phyloP scores from a whole-genome alignment of 345 rosid species.

The Pistacia atlantica region DNA sequence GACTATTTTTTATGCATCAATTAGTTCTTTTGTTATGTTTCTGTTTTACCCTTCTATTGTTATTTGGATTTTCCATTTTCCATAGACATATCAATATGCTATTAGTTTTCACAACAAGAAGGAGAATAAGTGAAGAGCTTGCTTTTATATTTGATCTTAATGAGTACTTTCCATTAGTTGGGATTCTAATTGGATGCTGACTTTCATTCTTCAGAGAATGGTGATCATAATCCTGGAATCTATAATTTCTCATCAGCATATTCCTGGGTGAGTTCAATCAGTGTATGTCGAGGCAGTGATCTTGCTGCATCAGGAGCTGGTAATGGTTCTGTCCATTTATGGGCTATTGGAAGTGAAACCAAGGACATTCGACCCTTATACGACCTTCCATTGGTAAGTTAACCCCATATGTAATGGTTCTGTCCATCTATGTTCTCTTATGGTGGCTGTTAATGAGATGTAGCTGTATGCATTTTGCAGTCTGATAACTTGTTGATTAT shows the following conservation, averaged over 20 bases:
- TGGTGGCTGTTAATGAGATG: neutral
- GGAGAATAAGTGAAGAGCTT: neutral
- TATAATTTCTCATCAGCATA: constrained; percentile 34
- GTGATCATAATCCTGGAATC: constrained; percentile 31
- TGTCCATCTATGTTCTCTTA: neutral
- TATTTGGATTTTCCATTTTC: neutral
- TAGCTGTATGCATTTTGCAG: neutral
- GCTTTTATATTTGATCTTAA: neutral
- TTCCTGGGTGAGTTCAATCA: constrained; percentile 89
- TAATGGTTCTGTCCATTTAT: constrained; percentile 71
- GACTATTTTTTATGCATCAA: too few relatives aligned
- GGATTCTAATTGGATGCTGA: neutral
- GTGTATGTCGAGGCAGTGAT: constrained; percentile 85
- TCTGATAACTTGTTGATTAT: neutral
- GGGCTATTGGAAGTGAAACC: constrained; percentile 63
- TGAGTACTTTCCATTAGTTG: neutral
- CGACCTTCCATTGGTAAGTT: constrained; percentile 73
- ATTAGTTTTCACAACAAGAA: neutral
- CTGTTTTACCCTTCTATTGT: neutral
- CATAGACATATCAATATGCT: neutral
- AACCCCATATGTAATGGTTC: neutral
- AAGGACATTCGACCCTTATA: constrained; percentile 53
- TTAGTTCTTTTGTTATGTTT: too few relatives aligned
- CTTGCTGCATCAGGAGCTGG: constrained; percentile 99
- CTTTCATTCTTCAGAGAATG: constrained; percentile 46